Base-by-base conservation (phyloP, 345 rosid genomes). In the Microcos paniculata region DNA sequence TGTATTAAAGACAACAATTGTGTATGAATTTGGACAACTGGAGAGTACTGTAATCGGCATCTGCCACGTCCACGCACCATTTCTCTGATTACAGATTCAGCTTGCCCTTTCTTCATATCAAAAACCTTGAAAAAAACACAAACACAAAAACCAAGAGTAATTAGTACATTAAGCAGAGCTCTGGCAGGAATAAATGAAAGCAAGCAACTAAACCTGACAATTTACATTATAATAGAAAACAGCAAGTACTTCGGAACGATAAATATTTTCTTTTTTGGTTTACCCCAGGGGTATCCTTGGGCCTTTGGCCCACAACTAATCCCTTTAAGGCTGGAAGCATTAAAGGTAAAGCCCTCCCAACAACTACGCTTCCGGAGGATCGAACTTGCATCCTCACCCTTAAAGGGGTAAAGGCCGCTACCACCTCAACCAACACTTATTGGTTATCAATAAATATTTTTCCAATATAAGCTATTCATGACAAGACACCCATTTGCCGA, bases 21-120 rank as follows among this genome's bases (percentile, higher is more conserved):
- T 70, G 81, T 76, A 42, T 93, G 92, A 75, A 87, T 77, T 61
- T 90, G 92, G 46, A 84, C 89, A 35, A 84, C 71, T 13, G 80
- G 75, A 13, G 93, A 90, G 64, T 80, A 80, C 45, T 80, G 91
- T 52, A 84, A 82, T 71, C 85, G 80, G 63, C 88, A 90, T 55
- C 77, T 88, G 76, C 81, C 79, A 74, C 88, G 71, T 69, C 87
- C 89, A 16, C 80, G 76, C 30, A 86, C 66, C 67, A 96, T 63
- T 84, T 92, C 98, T 62, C 87, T 84, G 52, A 96, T 61, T 62
- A 90, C 83, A 74, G 86, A 79, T 75, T 89, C 89, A 79, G 94
- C 84, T 82, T 90, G 90, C 67, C 92, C 97, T 81, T 90, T 88
- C 83, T 83, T 88, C 80, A 96, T 56, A 79, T 81, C 84, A 76